These are phyloP conservation scores for Annulohypoxylon bovei DNA, from an alignment of 495 filamentous ascomycete species.

Conservation along the genomic window DNA sequence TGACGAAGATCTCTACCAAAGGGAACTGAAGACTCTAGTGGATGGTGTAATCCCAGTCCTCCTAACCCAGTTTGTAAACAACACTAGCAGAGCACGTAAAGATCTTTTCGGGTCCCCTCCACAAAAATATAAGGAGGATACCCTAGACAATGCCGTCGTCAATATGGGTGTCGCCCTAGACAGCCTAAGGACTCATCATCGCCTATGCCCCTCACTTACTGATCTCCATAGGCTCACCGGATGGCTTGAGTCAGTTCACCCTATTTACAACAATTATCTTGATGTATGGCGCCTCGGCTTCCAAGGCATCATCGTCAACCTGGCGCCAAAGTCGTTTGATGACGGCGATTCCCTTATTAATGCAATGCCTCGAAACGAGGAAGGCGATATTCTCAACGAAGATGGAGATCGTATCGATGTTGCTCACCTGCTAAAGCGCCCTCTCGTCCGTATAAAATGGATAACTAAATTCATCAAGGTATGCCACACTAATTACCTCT, in stretches of 20 bases:
- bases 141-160: slow-evolving; percentile 84
- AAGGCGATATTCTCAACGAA: slow-evolving; percentile 78
- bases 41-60: slow-evolving; percentile 97
- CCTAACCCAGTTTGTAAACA: slow-evolving; percentile 80
- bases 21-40: slow-evolving; percentile 91
- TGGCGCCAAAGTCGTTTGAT: slow-evolving; percentile 73
- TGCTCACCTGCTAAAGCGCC: slow-evolving; percentile 89
- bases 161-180: slow-evolving; percentile 94
- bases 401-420: slow-evolving; percentile 94
- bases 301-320: slow-evolving; percentile 92
- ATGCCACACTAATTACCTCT: slow-evolving; percentile 21
- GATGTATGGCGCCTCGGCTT: slow-evolving; percentile 93
- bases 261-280: slow-evolving; percentile 87
- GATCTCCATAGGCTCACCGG: slow-evolving; percentile 72
- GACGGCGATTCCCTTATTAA: slow-evolving; percentile 69
- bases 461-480: slow-evolving; percentile 85
- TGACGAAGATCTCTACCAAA: slow-evolving; percentile 90
- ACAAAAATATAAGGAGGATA: slow-evolving; percentile 47
- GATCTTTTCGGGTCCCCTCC: slow-evolving; percentile 66
- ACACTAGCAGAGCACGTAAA: slow-evolving; percentile 71
- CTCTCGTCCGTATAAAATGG: slow-evolving; percentile 87
- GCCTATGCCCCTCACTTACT: slow-evolving; percentile 72
- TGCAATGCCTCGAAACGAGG: slow-evolving; percentile 76
- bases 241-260: slow-evolving; percentile 82
- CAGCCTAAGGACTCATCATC: slow-evolving; percentile 81